A percentile compares a stretch with the other conserved stretches of the same genome.
Evolutionary conservation across 2,329 filamentous ascomycete species (phyloP).

Genomic region (Daldinia sp.): DNA sequence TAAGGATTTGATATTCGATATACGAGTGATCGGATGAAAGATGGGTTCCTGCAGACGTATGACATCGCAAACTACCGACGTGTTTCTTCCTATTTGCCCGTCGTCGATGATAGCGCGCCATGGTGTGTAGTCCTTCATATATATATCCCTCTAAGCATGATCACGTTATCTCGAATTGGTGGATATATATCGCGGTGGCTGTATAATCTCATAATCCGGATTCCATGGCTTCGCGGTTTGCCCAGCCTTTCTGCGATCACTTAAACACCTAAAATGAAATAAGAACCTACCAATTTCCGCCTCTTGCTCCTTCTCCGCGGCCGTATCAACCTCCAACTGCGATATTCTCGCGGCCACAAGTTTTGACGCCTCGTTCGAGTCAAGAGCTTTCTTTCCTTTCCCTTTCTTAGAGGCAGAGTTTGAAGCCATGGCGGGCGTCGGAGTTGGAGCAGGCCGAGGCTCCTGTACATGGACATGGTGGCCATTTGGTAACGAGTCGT

Average conservation of each 20-base stretch:
- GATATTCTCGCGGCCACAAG: slow-evolving; percentile 93
- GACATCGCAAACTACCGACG: slow-evolving; percentile 14
- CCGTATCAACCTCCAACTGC: slow-evolving; percentile 92
- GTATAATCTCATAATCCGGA: slow-evolving; percentile 3
- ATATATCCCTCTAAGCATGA: slow-evolving; percentile 1
- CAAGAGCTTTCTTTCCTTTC: slow-evolving; percentile 85
- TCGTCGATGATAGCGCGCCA: slow-evolving; percentile 5
- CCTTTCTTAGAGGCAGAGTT: slow-evolving; percentile 75
- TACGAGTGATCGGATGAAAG: slow-evolving; percentile 5
- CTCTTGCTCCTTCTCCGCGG: slow-evolving; percentile 94
- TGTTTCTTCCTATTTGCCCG: slow-evolving; percentile 14
- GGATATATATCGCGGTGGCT: slow-evolving; percentile 3
- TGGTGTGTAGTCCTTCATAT: slow-evolving; percentile 8
- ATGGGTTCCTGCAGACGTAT: slow-evolving; percentile 20
- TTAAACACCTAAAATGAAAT: slow-evolving; percentile 24
- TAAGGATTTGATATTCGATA: not conserved
- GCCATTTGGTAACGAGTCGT: slow-evolving; percentile 53
- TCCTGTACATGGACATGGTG: slow-evolving; percentile 57
- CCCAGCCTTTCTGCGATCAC: slow-evolving; percentile 2
- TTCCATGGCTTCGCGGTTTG: not conserved
- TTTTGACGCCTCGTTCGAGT: slow-evolving; percentile 91
- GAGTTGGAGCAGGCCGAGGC: slow-evolving; percentile 57
- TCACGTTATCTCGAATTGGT: slow-evolving; percentile 21
- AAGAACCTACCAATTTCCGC: slow-evolving; percentile 85
- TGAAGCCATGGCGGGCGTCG: slow-evolving; percentile 61